These are phyloP conservation scores for Xylaria sp. DNA, from an alignment of 2,329 filamentous ascomycete species.

Conservation along the genomic window DNA sequence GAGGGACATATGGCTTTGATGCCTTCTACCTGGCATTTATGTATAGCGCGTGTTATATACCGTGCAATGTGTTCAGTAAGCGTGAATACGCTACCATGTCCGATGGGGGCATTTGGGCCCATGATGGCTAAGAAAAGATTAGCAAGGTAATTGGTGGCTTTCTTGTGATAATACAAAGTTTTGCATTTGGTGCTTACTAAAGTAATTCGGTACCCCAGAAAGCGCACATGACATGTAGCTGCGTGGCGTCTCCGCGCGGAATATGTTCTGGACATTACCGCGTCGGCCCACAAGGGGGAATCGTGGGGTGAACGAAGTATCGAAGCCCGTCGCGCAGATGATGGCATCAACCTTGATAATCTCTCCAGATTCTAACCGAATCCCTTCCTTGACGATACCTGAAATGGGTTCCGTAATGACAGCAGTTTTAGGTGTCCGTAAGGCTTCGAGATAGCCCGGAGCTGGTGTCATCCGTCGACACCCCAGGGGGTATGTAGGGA, in stretches of 20 bases:
- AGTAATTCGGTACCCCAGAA: conserved; percentile 64
- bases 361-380: conserved; percentile 59
- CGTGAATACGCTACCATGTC: conserved; percentile 62
- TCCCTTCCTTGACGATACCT: conserved; percentile 58
- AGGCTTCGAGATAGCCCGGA: conserved; percentile 59
- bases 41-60: conserved; percentile 61
- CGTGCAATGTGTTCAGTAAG: conserved; percentile 62
- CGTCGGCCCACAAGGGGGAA: conserved; percentile 61
- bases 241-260: conserved; percentile 56
- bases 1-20: conserved; percentile 60
- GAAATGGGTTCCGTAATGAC: conserved; percentile 59
- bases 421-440: conserved; percentile 59
- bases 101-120: conserved; percentile 63
- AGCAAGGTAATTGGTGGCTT: conserved; percentile 9
- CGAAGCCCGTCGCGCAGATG: conserved; percentile 68
- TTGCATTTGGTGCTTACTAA: conserved; percentile 54
- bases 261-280: conserved; percentile 63
- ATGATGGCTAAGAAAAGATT: conserved; percentile 55
- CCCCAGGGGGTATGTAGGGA: conserved; percentile 61
- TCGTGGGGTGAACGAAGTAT: conserved; percentile 62
- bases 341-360: conserved; percentile 64
- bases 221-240: conserved; percentile 66
- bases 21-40: conserved; percentile 61
- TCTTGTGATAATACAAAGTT: background rate
- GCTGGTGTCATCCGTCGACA: conserved; percentile 62